Percentiles rank a stretch among this genome's conserved stretches.
Conservation (phyloP, 1,284 basidiomycete species). For the Boletus mariae region DNA sequence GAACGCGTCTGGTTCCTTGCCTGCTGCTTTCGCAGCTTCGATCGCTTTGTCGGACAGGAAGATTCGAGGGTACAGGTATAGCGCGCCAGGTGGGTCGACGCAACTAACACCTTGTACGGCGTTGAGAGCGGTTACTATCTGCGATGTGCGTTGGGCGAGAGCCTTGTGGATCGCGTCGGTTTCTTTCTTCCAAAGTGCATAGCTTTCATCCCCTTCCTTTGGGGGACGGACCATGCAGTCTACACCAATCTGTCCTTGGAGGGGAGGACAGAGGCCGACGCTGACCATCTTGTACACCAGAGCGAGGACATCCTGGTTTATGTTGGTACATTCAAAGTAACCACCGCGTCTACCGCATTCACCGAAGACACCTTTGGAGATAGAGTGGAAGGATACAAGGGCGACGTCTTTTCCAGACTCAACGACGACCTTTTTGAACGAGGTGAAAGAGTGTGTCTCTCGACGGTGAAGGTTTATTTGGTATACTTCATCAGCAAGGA, state of each 20-base stretch:
- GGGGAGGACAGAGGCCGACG: constrained; percentile 84
- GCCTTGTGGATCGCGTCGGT: constrained; percentile 75
- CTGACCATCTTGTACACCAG: constrained; percentile 94
- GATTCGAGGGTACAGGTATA: constrained; percentile 84
- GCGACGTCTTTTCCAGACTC: constrained; percentile 63
- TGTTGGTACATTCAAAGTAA: constrained; percentile 88
- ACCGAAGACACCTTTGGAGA: constrained; percentile 91
- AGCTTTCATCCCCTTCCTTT: constrained; percentile 68
- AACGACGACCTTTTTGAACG: constrained; percentile 85
- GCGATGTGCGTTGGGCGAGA: constrained; percentile 65
- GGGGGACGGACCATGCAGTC: constrained; percentile 90
- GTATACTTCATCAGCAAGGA: constrained; percentile 95
- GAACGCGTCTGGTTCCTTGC: constrained; percentile 83
- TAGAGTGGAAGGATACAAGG: constrained; percentile 92
- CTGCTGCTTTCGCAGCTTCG: constrained; percentile 65
- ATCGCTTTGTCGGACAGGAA: constrained; percentile 68
- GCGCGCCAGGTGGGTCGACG: constrained; percentile 84
- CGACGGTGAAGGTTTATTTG: constrained; percentile 84
- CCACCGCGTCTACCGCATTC: constrained; percentile 93
- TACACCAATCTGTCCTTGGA: constrained; percentile 87
- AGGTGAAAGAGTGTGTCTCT: constrained; percentile 72
- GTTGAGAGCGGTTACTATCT: constrained; percentile 78
- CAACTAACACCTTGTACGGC: constrained; percentile 78
- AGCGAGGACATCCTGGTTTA: constrained; percentile 71
- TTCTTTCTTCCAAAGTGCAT: constrained; percentile 77